Conservation (phyloP, 2,329 filamentous ascomycete species). For the Hypoxylon sp. region DNA sequence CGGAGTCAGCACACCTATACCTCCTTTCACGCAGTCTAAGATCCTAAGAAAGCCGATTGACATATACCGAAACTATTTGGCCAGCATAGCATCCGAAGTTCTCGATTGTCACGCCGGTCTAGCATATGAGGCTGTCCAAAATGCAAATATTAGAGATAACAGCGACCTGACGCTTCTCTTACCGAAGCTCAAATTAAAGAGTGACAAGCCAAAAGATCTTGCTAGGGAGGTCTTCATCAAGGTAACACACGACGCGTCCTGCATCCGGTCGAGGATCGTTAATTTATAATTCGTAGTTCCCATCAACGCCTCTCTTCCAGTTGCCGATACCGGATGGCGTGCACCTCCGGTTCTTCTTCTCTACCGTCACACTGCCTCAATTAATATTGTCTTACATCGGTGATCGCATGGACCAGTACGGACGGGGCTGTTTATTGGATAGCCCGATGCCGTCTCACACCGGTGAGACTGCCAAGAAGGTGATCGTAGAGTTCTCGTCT, state of each 20-base stretch:
- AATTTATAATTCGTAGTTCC: constrained; percentile 60
- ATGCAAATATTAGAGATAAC: constrained; percentile 47
- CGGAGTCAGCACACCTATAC: constrained; percentile 60
- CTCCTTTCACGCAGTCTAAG: constrained; percentile 50
- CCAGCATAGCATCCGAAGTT: constrained; percentile 43
- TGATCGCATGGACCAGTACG: constrained; percentile 69
- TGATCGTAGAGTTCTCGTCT: constrained; percentile 80
- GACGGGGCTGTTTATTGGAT: constrained; percentile 59
- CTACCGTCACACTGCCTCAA: constrained; percentile 67
- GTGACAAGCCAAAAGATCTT: constrained; percentile 39
- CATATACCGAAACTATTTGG: constrained; percentile 53
- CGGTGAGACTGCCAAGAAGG: constrained; percentile 55
- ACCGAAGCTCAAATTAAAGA: constrained; percentile 51
- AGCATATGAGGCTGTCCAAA: constrained; percentile 54
- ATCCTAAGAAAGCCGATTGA: constrained; percentile 50
- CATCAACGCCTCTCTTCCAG: constrained; percentile 70
- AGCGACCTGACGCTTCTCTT: constrained; percentile 54
- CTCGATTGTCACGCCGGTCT: constrained; percentile 43
- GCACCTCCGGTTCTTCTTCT: constrained; percentile 77
- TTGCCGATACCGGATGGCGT: constrained; percentile 69
- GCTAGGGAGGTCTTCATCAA: constrained; percentile 40
- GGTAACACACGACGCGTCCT: constrained; percentile 29
- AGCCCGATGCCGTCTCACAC: constrained; percentile 1
- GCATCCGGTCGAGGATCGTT: background rate
- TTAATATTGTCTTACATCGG: constrained; percentile 73